phyloP scores from a whole-genome alignment of 768 basidiomycete genomes.

The Plicaturopsis crispa region DNA sequence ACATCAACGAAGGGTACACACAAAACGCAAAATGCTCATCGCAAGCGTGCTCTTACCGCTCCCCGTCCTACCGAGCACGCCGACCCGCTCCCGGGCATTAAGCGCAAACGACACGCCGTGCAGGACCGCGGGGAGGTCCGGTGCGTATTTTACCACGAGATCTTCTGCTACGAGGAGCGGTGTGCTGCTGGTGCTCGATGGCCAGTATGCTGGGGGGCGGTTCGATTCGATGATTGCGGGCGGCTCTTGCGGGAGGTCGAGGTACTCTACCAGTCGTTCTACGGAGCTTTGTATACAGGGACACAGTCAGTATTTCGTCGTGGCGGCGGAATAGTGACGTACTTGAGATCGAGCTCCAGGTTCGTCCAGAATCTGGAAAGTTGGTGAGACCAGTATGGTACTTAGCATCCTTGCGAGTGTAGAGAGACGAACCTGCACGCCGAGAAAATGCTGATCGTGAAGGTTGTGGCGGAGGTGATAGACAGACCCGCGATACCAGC shows the following conservation, averaged over 20 bases:
- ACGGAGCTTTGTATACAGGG: conserved; percentile 50
- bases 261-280: conserved; percentile 87
- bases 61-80: conserved; percentile 76
- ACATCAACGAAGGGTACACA: conserved; percentile 26
- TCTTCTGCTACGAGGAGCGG: conserved; percentile 64
- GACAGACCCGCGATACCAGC: conserved; percentile 64
- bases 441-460: conserved; percentile 46
- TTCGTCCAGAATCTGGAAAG: conserved; percentile 32
- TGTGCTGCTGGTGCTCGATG: conserved; percentile 57
- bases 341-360: conserved; percentile 74
- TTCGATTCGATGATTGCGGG: conserved; percentile 64
- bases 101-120: conserved; percentile 69
- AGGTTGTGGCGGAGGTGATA: conserved; percentile 69
- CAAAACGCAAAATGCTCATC: conserved; percentile 80
- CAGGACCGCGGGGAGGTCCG: conserved; percentile 76
- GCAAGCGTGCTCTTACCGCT: conserved; percentile 82
- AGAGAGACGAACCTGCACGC: no score
- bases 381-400: no score
- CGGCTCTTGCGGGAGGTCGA: conserved; percentile 84
- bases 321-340: conserved; percentile 26
- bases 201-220: conserved; percentile 90
- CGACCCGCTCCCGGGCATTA: conserved; percentile 65
- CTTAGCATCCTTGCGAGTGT: no score
- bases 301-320: no score
- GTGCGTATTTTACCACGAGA: conserved; percentile 74